phyloP scores from a whole-genome alignment of 2,329 filamentous ascomycete species.

The Trichoderma pleuroti region DNA sequence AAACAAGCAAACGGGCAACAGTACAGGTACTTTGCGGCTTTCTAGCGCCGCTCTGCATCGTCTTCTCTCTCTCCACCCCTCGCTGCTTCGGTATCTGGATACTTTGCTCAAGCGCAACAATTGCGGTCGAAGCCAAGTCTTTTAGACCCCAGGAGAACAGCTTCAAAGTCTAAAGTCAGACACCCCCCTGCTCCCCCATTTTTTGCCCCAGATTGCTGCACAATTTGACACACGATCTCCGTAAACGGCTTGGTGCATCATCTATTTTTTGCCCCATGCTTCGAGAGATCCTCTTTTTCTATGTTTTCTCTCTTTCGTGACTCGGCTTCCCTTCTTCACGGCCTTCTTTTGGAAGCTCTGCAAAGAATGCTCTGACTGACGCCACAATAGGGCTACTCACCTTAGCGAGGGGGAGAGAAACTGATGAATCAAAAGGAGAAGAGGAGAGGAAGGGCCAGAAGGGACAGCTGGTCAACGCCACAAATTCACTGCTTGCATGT shows the following conservation, averaged over 20 bases:
- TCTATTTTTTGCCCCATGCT: background rate
- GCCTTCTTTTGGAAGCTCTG: background rate
- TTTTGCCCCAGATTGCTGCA: conserved; percentile 20
- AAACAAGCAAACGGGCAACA: background rate
- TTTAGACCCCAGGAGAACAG: background rate
- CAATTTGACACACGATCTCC: conserved; percentile 22
- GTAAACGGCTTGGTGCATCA: conserved; percentile 12
- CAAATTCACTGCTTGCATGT: background rate
- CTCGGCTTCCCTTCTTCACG: background rate
- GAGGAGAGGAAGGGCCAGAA: background rate
- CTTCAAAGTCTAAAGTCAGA: background rate
- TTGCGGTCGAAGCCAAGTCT: background rate
- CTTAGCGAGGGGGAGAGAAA: background rate
- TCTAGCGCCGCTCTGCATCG: background rate
- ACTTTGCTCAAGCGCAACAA: background rate
- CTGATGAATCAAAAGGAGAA: background rate
- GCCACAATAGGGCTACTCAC: background rate
- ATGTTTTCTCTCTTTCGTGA: conserved; percentile 2
- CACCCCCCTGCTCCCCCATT: conserved; percentile 4
- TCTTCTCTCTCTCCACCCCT: background rate
- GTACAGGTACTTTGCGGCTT: background rate
- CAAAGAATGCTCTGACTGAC: background rate
- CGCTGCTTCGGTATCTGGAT: background rate
- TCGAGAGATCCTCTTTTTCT: conserved; percentile 1
- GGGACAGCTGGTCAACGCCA: background rate